Evolutionary conservation across 495 filamentous ascomycete genomes (phyloP).

Genomic region (Lasiosphaeriaceae sp.): DNA sequence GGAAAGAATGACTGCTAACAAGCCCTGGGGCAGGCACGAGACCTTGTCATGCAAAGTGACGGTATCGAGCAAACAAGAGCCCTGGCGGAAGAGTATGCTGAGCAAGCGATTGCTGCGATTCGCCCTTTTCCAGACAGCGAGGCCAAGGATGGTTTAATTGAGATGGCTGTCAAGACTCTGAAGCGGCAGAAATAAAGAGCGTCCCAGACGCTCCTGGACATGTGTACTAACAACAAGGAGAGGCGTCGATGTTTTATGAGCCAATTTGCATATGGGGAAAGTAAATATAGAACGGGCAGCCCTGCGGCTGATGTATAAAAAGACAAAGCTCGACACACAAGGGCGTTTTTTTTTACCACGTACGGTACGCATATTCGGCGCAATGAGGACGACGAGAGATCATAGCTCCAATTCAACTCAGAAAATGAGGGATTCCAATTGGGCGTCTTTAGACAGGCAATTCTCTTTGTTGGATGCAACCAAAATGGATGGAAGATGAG

Average conservation of each 20-base stretch:
- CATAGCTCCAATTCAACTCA: neutral
- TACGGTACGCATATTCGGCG: neutral
- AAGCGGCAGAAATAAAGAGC: conserved; percentile 73
- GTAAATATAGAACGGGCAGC: conserved; percentile 8
- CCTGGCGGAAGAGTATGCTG: conserved; percentile 83
- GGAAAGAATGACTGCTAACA: conserved; percentile 13
- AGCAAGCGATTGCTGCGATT: conserved; percentile 82
- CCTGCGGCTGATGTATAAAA: conserved; percentile 10
- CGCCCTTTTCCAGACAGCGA: conserved; percentile 82
- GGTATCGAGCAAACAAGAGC: conserved; percentile 87
- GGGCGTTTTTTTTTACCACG: neutral
- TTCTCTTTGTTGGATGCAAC: neutral
- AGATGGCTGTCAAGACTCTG: conserved; percentile 91
- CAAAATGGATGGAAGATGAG: neutral
- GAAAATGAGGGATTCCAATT: neutral
- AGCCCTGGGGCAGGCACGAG: conserved; percentile 60
- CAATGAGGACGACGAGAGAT: neutral
- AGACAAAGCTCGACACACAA: conserved; percentile 1
- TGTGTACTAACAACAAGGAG: conserved; percentile 10
- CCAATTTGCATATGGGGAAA: neutral
- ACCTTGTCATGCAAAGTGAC: conserved; percentile 74
- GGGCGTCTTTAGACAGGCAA: neutral
- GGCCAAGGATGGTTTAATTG: conserved; percentile 82
- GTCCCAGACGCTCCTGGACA: neutral
- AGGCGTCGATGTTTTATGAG: neutral